Conservation (phyloP, 306 rosid species). For the Fagus sylvatica region DNA sequence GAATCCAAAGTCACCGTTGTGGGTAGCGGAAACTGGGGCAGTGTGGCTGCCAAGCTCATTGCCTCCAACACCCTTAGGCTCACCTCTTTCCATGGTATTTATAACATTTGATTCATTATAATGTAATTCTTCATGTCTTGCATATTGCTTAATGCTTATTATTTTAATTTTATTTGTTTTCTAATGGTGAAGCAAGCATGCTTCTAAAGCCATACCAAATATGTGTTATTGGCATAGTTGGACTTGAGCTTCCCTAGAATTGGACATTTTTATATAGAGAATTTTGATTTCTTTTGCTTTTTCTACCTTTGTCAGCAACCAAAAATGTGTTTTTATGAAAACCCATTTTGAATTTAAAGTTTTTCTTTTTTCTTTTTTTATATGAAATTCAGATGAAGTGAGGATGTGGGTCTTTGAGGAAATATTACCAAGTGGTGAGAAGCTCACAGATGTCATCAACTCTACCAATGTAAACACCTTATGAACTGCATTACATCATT, state of each 20-base stretch:
- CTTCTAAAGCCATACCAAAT: background rate
- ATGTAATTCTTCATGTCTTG: background rate
- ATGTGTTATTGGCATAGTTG: background rate
- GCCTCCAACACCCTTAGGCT: constrained; percentile 73
- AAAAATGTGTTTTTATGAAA: background rate
- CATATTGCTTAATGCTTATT: background rate
- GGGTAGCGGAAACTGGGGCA: constrained; percentile 98
- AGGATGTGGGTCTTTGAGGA: constrained; percentile 97
- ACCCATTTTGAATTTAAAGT: constrained; percentile 13
- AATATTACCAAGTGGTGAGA: constrained; percentile 68
- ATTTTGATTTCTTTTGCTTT: background rate
- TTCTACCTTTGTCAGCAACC: background rate
- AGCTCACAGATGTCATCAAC: constrained; percentile 81
- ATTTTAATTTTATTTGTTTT: background rate
- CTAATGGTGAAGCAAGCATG: background rate
- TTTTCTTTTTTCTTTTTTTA: background rate
- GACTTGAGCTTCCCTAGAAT: background rate
- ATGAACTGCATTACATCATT: constrained; percentile 14
- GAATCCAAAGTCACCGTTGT: constrained; percentile 76
- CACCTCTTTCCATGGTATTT: constrained; percentile 65
- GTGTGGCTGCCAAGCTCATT: constrained; percentile 88
- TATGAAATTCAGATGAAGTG: constrained; percentile 67
- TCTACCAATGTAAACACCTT: constrained; percentile 58
- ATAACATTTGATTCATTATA: background rate
- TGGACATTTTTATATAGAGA: background rate